Conservation (phyloP, 495 filamentous ascomycete genomes). For the Alectoria sarmentosa region DNA sequence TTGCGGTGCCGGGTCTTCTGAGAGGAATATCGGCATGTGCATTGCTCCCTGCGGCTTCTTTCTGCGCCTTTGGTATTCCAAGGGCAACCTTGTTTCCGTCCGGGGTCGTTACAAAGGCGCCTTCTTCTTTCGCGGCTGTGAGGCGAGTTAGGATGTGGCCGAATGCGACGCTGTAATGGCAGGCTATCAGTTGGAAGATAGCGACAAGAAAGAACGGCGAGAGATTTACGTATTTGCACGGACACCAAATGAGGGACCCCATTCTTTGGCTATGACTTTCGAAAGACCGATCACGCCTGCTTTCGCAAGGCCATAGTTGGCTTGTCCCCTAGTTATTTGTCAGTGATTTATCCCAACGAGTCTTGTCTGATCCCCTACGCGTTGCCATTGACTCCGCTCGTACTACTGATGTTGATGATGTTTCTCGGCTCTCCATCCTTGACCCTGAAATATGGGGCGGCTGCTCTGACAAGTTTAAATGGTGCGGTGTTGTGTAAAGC, state of each 20-base stretch:
- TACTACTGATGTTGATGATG: conserved; percentile 76
- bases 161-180: conserved; percentile 51
- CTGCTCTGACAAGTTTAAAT: conserved; percentile 72
- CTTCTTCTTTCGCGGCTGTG: conserved; percentile 72
- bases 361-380: conserved; percentile 35
- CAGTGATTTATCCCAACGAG: neutral
- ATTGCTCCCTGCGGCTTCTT: conserved; percentile 29
- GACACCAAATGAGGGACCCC: conserved; percentile 79
- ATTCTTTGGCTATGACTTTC: conserved; percentile 87
- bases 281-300: conserved; percentile 72
- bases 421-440: conserved; percentile 70
- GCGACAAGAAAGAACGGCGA: neutral
- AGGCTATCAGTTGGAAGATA: neutral
- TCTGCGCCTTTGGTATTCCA: conserved; percentile 61
- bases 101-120: conserved; percentile 65
- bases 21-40: conserved; percentile 66
- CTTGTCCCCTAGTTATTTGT: conserved; percentile 50
- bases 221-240: conserved; percentile 57
- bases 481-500: conserved; percentile 74
- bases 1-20: conserved; percentile 63
- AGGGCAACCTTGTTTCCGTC: conserved; percentile 71
- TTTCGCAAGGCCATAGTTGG: conserved; percentile 80
- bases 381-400: conserved; percentile 75
- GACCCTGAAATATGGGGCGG: conserved; percentile 79
- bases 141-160: conserved; percentile 71